A percentile compares a stretch with the other conserved stretches of the same genome.
phyloP scores from a whole-genome alignment of 768 basidiomycete genomes.

The Pleurotus tuber-regium region DNA sequence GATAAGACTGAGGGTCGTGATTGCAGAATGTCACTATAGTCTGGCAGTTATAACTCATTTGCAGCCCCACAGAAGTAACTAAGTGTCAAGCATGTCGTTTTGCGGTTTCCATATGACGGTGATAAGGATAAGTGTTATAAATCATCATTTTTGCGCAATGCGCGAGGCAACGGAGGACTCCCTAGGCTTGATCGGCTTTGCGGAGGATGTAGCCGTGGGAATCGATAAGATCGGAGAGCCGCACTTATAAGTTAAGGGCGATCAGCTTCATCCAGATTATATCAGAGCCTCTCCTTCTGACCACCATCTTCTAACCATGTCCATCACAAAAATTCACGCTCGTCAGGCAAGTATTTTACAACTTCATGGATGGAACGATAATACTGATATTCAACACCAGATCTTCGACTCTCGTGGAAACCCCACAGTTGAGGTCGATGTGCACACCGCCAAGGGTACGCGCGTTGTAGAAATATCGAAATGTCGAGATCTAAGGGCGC shows the following conservation, averaged over 20 bases:
- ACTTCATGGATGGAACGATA: conserved; percentile 1
- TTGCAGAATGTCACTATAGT: too few relatives aligned
- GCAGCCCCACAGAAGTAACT: too few relatives aligned
- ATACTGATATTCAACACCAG: conserved; percentile 37
- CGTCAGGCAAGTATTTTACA: conserved; percentile 65
- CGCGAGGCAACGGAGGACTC: background rate
- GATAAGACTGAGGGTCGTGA: too few relatives aligned
- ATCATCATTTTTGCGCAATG: background rate
- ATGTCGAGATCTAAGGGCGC: background rate
- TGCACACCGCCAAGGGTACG: conserved; percentile 82
- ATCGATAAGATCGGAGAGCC: conserved; percentile 14
- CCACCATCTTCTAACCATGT: conserved; percentile 58
- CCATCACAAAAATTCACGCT: conserved; percentile 87
- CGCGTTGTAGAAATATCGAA: background rate
- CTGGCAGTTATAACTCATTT: too few relatives aligned
- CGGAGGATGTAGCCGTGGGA: conserved; percentile 33
- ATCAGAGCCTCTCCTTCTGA: conserved; percentile 20
- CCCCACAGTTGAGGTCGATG: conserved; percentile 94
- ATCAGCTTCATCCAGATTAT: conserved; percentile 27
- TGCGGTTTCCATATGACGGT: too few relatives aligned
- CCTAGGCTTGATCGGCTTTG: conserved; percentile 2
- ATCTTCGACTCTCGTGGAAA: conserved; percentile 99
- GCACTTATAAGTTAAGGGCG: conserved; percentile 21
- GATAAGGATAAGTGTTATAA: background rate
- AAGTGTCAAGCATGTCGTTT: too few relatives aligned